Base-by-base conservation (phyloP, 129 eudicot genomes). In the Erigeron canadensis region DNA sequence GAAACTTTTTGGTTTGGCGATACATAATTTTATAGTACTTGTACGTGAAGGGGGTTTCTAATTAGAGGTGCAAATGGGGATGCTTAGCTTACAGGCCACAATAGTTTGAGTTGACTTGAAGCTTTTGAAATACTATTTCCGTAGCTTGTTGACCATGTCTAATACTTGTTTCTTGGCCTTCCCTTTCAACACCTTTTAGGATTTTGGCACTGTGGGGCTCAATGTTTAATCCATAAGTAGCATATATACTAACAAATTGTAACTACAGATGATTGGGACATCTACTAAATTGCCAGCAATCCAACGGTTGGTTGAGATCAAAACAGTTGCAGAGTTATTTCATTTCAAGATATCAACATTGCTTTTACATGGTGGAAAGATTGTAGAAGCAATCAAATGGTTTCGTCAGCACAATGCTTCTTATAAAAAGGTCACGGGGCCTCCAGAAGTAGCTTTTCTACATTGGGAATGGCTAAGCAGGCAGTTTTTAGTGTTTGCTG, bases 391-490 rank as follows among this genome's bases (percentile, higher is more conserved):
- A 84, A 88, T 90, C 63, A 65, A 74, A 54, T 87, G 97, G 97
- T 90, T 94, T 75, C 90, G 89, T 61, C 93, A 81, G 77, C 99
- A 94, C 71, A 66, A 54, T 78, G 80, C 84, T 84, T 73, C 83
- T 74, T 94, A 94, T 72, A 86, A 71, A 79, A 84, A 65, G 70
- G 87, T 94, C 71, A 78, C 69, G 51, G 97, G 99, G 64, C 81
- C 86, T 7, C 80, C 87, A 28, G 86, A 90, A 72, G 91, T 86
- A 40, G 77, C 60, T 77, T 94, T 87, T 81, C 84, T 87, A 72
- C 97, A 94, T 44, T 94, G 96, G 96, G 96, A 94, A 65, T 94
- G 99, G 99, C 69, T 90, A 65, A 87, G 97, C 83, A 84, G 97
- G 42, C 99, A 94, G 67, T 94, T 82, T 83, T 71, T 87, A 75